Evolutionary conservation across 2,329 filamentous ascomycete species (phyloP).

Genomic region (Fusarium drepaniforme): DNA sequence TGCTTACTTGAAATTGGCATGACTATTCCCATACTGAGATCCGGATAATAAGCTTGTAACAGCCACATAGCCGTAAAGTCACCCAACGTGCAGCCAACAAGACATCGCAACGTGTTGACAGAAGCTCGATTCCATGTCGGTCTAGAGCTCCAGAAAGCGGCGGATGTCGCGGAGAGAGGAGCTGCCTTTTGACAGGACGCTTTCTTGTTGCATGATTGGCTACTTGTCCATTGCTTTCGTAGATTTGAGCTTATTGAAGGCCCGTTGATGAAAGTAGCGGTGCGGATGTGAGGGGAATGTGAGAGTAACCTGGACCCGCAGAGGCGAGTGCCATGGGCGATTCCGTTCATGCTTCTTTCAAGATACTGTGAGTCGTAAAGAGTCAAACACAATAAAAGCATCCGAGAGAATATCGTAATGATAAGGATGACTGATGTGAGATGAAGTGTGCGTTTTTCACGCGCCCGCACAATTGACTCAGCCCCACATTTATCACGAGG

Average conservation of each 20-base stretch:
- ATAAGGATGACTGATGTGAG: background rate
- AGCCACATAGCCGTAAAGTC: slow-evolving; percentile 69
- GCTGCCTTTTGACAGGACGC: background rate
- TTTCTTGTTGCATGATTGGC: slow-evolving; percentile 25
- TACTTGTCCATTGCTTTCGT: slow-evolving; percentile 24
- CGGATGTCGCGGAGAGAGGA: background rate
- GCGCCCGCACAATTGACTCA: slow-evolving; percentile 8
- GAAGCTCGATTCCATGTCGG: slow-evolving; percentile 61
- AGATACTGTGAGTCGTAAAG: background rate
- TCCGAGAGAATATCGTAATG: background rate
- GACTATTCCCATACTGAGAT: slow-evolving; percentile 59
- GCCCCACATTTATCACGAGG: slow-evolving; percentile 2
- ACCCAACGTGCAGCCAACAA: slow-evolving; percentile 66
- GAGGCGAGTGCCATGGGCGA: background rate
- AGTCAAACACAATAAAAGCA: no score
- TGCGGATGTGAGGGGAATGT: background rate
- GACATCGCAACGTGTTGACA: slow-evolving; percentile 67
- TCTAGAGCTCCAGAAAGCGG: slow-evolving; percentile 49
- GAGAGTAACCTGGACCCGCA: background rate
- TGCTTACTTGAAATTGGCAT: slow-evolving; percentile 65
- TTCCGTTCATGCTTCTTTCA: background rate
- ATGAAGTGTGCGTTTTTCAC: background rate
- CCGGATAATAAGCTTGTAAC: slow-evolving; percentile 61
- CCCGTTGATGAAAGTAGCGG: background rate
- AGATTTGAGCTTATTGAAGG: background rate